phyloP scores from a whole-genome alignment of 495 filamentous ascomycete genomes.

The Aspergillus saccharolyticus region DNA sequence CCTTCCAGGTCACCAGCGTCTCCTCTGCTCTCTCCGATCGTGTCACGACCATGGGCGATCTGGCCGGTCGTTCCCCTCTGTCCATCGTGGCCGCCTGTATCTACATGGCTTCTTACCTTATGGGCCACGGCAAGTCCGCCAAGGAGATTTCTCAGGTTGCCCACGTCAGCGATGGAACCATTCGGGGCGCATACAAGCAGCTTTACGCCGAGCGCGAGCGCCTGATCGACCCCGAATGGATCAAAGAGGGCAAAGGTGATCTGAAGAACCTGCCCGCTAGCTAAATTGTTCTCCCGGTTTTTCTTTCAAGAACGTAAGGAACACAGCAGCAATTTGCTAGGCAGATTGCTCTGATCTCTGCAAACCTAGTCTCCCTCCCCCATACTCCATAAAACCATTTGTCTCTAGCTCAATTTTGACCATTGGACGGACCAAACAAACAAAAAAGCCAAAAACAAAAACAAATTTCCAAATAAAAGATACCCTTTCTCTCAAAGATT shows the following conservation, averaged over 20 bases:
- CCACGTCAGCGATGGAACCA: conserved; percentile 91
- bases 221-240: conserved; percentile 70
- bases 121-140: conserved; percentile 69
- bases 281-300: conserved; percentile 15
- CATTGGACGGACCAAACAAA: neutral
- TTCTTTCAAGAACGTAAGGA: neutral
- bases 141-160: conserved; percentile 79
- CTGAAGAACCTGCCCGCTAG: conserved; percentile 60
- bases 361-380: too few relatives aligned
- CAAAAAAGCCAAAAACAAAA: conserved; percentile 1
- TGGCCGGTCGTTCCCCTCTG: conserved; percentile 90
- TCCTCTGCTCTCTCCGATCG: conserved; percentile 69
- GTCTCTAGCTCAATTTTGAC: neutral
- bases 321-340: too few relatives aligned
- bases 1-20: conserved; percentile 61
- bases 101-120: conserved; percentile 84
- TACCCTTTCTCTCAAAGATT: neutral
- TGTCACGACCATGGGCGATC: conserved; percentile 64
- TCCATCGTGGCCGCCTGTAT: conserved; percentile 94
- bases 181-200: conserved; percentile 88
- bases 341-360: too few relatives aligned
- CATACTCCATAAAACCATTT: neutral
- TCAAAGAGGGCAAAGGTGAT: conserved; percentile 64
- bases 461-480: conserved; percentile 4
- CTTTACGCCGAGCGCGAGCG: conserved; percentile 68